A percentile compares a stretch with the other conserved stretches of the same genome.
phyloP scores from a whole-genome alignment of 192 early-diverging fungal genomes.

The Gamsiella multidivaricata region DNA sequence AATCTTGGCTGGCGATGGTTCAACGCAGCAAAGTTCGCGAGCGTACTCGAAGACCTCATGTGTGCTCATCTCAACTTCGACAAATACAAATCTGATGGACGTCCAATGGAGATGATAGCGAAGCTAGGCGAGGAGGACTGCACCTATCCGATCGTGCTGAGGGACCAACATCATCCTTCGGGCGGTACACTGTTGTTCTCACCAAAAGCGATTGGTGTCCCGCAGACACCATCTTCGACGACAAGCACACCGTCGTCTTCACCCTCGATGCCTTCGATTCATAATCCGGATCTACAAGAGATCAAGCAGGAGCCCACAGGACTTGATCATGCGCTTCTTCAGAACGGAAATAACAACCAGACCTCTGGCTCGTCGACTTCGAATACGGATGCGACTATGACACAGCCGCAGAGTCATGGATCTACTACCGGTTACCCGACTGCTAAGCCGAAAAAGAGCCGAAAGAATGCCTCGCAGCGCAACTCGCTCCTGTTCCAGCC shows the following conservation, averaged over 20 bases:
- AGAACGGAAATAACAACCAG: background rate
- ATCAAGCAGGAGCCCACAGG: slow-evolving; percentile 33
- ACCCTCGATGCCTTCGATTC: slow-evolving; percentile 23
- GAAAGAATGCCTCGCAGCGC: slow-evolving; percentile 11
- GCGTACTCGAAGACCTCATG: slow-evolving; percentile 40
- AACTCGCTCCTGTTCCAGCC: slow-evolving; percentile 22
- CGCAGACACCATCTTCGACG: slow-evolving; percentile 24
- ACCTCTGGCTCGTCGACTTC: background rate
- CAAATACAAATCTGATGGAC: slow-evolving; percentile 19
- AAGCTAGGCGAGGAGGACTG: background rate
- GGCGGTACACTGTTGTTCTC: slow-evolving; percentile 49
- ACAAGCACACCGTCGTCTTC: slow-evolving; percentile 32
- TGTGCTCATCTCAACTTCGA: slow-evolving; percentile 41
- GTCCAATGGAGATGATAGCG: background rate
- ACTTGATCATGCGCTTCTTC: background rate
- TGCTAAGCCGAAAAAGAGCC: slow-evolving; percentile 20
- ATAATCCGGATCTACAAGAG: slow-evolving; percentile 34
- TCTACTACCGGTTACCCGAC: background rate
- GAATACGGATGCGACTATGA: background rate
- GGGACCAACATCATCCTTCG: slow-evolving; percentile 44
- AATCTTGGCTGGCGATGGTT: slow-evolving; percentile 37
- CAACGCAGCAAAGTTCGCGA: slow-evolving; percentile 33
- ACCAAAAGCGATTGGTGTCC: slow-evolving; percentile 16
- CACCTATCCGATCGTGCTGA: slow-evolving; percentile 36
- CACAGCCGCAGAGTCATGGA: background rate